Evolutionary conservation across 164 flowering plant species (phyloP), one percentile per base, ranked within the genome.

Genomic region (Amborella trichopoda): DNA sequence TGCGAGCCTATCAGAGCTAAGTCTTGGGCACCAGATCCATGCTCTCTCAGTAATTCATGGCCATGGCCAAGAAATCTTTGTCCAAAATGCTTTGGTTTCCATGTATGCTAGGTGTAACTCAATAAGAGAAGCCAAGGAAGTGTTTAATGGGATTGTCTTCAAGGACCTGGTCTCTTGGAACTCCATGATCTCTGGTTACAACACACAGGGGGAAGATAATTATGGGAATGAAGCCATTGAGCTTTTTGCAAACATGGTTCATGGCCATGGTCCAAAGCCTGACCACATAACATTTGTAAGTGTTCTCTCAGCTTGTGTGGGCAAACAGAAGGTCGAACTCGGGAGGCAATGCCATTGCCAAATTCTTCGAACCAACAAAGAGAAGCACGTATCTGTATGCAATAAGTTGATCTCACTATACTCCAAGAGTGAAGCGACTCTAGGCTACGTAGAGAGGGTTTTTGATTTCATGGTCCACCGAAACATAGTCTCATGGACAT

Each of bases 401-500:
- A 91, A 91, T 69, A 80, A 77, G 49, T 52, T 91, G 61, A 77
- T 91, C 10, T 77, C 96, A 5, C 60, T 68, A 56, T 91, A 91
- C 57, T 62, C 75, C 0, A 91, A 84, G 51, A 75, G 85, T 60
- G 77, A 68, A 28, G 20, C 16, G n/a, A 43, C 37, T 0, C 13
- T 36, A 28, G 66, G 65, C 48, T 72, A 73, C 52, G 83, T 83
- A 28, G 58, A 67, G 17, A 23, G 44, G 63, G 91, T 84, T 4
- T 91, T 87, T 53, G 49, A 59, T 37, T 56, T 59, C 55, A 84
- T 82, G 74, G 18, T 23, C 19, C 81, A 71, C 6, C 74, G 78
- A 5, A 76, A 91, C 65, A 94, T 91, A 13, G 56, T 91, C 8
- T 84, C 99, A 0, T 91, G 96, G 96, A 91, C 96, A 2, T 78